Evolutionary conservation across 2,329 filamentous ascomycete genomes (phyloP), one percentile per base, ranked within the genome.

Genomic region (Talaromyces sp.): DNA sequence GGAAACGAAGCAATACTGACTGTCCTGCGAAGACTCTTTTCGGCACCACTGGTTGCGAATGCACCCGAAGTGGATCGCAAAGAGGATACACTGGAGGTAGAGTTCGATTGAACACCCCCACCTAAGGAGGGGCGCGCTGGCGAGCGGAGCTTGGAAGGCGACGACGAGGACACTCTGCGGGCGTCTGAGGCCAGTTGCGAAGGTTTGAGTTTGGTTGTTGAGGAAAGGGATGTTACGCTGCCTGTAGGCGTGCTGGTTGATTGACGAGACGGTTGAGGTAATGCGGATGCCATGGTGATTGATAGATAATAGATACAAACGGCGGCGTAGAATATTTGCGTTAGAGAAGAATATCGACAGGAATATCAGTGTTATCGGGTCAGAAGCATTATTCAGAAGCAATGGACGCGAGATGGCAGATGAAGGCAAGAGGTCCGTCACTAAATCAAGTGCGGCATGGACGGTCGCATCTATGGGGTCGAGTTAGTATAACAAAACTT

Each of bases 1-100:
- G 93, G 93, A 70, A 98, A 97, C 0, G 91, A 88, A 71, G 93
- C 93, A 70, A 97, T 96, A 81, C 93, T 97, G 69, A 96, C 89
- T 0, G 90, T 90, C 76, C 96, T 96, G 64, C 92, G 86, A 59
- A 97, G 76, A 1, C 87, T 86, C 74, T 88, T 93, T 27, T 86
- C 85, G 5, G 84, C 79, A 32, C 78, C 78, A 43, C 72, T 72
- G 13, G 80, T 68, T 5, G 79, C 79, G 63, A 84, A 86, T 14
- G 86, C 76, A 38, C 79, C 80, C 9, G 85, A 81, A 6, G 81
- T 75, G 2, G 83, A 80, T 62, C 83, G 84, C 19, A 84, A 78
- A 17, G 84, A 80, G 5, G 85, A 82, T 11, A 88, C 75, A 55
- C 81, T 79, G 5, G 82, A 81, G 10, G 79, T 80, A 7, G 84